These are phyloP conservation scores for Vickermania ingenoplastis DNA, from an alignment of 208 protist genomes.

Conservation along the genomic window DNA sequence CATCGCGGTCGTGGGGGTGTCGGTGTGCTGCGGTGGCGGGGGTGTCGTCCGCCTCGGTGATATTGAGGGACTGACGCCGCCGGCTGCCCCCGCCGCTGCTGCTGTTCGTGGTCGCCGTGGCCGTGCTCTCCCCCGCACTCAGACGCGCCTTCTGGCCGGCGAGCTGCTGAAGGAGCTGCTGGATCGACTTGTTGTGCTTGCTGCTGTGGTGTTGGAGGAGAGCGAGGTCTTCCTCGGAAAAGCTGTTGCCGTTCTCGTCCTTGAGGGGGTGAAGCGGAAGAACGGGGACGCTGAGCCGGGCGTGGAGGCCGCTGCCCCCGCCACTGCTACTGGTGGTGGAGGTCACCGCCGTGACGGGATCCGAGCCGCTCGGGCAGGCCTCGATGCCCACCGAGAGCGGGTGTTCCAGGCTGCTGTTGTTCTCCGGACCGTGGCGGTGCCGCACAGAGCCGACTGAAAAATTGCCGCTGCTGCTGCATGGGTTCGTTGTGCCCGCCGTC, in stretches of 20 bases:
- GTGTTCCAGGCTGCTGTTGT: no score
- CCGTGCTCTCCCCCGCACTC: not conserved
- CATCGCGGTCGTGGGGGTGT: constrained; percentile 5
- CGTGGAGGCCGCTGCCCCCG: not conserved
- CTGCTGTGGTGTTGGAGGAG: not conserved
- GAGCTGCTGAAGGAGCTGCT: no score
- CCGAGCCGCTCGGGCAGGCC: not conserved
- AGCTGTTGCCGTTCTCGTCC: not conserved
- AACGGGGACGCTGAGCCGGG: not conserved
- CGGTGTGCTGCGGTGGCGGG: not conserved
- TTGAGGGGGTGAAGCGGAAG: not conserved
- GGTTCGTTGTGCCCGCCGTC: not conserved
- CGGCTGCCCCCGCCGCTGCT: not conserved
- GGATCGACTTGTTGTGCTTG: no score
- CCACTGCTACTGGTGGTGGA: not conserved
- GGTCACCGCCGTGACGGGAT: no score
- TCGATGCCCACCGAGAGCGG: no score
- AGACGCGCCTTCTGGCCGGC: constrained; percentile 1
- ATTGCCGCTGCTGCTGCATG: not conserved
- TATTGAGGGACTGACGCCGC: not conserved
- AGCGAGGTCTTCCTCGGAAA: not conserved
- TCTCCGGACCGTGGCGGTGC: not conserved
- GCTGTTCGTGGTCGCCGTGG: not conserved
- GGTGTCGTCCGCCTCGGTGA: not conserved
- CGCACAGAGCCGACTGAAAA: not conserved